Conservation (phyloP, 1,284 basidiomycete species). For the Leccinum pachyderme region DNA sequence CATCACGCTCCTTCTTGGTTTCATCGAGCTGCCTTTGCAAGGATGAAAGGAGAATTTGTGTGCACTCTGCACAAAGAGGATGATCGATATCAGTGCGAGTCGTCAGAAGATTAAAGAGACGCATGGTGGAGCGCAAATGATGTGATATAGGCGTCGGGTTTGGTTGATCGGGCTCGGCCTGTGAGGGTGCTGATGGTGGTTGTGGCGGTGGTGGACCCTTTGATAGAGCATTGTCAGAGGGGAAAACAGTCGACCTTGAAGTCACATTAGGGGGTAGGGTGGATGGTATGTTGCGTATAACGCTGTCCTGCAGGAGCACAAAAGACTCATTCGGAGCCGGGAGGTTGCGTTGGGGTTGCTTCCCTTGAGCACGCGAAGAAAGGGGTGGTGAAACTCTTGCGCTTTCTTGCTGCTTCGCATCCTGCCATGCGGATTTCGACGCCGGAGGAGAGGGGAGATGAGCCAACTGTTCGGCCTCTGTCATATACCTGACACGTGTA, state of each 20-base stretch:
- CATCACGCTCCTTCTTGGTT: constrained; percentile 87
- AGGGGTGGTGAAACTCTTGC: constrained; percentile 39
- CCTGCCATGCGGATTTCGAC: constrained; percentile 61
- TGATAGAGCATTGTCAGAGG: constrained; percentile 30
- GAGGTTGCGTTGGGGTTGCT: constrained; percentile 51
- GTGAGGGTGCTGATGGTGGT: constrained; percentile 28
- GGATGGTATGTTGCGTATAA: constrained; percentile 62
- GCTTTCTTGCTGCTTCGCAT: constrained; percentile 41
- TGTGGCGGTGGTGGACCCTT: constrained; percentile 21
- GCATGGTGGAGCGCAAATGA: constrained; percentile 69
- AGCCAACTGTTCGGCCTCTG: constrained; percentile 54
- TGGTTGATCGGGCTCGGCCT: constrained; percentile 47
- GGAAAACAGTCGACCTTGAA: constrained; percentile 40
- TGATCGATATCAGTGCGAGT: constrained; percentile 86
- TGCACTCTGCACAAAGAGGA: constrained; percentile 94
- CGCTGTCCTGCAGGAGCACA: constrained; percentile 84
- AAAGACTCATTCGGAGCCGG: constrained; percentile 79
- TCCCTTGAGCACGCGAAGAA: constrained; percentile 50
- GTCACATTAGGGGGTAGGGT: constrained; percentile 38
- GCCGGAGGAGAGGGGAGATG: constrained; percentile 56
- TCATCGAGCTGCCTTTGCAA: constrained; percentile 87
- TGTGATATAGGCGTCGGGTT: constrained; percentile 76
- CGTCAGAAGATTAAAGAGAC: constrained; percentile 78
- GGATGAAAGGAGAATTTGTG: constrained; percentile 74
- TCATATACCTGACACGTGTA: constrained; percentile 38